Evolutionary conservation across 306 rosid species (phyloP).

Genomic region (Gleditsia sinensis): DNA sequence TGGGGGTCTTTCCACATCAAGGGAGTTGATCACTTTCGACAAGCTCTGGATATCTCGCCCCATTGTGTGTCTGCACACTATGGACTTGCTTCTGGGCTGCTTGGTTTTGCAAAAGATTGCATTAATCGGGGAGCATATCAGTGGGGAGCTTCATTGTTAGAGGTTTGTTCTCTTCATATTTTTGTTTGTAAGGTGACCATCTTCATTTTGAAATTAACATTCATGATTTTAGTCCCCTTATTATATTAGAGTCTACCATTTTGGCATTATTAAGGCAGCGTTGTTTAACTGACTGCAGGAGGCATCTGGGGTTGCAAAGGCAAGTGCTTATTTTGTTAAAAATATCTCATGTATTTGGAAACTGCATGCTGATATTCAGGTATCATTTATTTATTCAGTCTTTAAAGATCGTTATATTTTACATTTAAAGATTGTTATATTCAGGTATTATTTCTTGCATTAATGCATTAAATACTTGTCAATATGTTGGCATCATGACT

Average conservation of each 20-base stretch:
- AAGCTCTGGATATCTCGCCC: constrained; percentile 74
- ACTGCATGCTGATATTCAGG: constrained; percentile 88
- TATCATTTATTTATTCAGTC: constrained; percentile 37
- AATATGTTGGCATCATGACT: constrained; percentile 10
- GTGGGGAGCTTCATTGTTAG: constrained; percentile 82
- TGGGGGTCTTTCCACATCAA: constrained; percentile 43
- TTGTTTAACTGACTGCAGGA: constrained; percentile 60
- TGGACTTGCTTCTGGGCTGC: constrained; percentile 89
- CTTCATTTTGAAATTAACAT: neutral
- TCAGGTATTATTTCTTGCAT: constrained; percentile 20
- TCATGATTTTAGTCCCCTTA: too few species aligned
- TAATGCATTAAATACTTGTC: constrained; percentile 3
- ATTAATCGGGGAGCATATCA: constrained; percentile 72
- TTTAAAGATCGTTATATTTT: neutral
- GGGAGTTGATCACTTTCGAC: constrained; percentile 88
- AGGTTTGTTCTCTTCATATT: constrained; percentile 53
- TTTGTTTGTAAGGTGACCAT: neutral
- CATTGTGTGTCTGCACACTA: constrained; percentile 71
- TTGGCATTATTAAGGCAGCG: constrained; percentile 27
- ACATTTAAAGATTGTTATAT: neutral
- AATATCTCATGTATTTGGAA: constrained; percentile 85
- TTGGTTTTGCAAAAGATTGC: constrained; percentile 77
- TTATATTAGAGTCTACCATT: constrained; percentile 22
- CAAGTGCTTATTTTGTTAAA: constrained; percentile 55
- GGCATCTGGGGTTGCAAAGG: constrained; percentile 69